Evolutionary conservation across 352 stramenopile species (phyloP).

Genomic region (Globisporangium echinulatum): DNA sequence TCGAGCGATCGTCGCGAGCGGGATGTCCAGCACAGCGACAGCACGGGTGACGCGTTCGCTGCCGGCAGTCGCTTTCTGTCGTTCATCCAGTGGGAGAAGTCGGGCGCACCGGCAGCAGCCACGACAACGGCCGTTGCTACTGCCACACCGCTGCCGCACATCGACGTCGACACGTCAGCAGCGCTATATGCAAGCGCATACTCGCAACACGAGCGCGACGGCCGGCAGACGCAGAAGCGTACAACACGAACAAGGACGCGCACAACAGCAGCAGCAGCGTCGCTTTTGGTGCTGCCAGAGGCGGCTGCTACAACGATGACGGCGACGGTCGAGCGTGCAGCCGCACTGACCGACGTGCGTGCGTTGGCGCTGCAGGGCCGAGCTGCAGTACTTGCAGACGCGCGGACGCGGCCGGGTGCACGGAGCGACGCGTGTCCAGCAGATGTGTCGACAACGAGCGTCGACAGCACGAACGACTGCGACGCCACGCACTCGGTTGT

Average conservation of each 20-base stretch:
- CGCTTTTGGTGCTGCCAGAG: neutral
- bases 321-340: neutral
- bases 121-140: neutral
- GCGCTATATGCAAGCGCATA: neutral
- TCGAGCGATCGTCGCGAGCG: neutral
- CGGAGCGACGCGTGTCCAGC: neutral
- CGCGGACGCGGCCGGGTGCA: neutral
- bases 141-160: neutral
- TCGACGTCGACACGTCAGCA: slow-evolving; percentile 3
- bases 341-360: neutral
- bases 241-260: neutral
- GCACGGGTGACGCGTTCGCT: slow-evolving; percentile 1
- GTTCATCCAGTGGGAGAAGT: slow-evolving; percentile 17
- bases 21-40: neutral
- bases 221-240: neutral
- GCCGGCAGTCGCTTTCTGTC: slow-evolving; percentile 10
- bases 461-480: neutral
- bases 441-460: neutral
- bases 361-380: slow-evolving; percentile 3
- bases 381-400: neutral
- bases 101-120: neutral
- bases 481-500: neutral
- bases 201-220: slow-evolving; percentile 6
- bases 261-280: neutral
- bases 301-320: too few species aligned